Evolutionary conservation across 2,329 filamentous ascomycete species (phyloP), one percentile per base, ranked within the genome.

Genomic region (Penicillium corylophilum): DNA sequence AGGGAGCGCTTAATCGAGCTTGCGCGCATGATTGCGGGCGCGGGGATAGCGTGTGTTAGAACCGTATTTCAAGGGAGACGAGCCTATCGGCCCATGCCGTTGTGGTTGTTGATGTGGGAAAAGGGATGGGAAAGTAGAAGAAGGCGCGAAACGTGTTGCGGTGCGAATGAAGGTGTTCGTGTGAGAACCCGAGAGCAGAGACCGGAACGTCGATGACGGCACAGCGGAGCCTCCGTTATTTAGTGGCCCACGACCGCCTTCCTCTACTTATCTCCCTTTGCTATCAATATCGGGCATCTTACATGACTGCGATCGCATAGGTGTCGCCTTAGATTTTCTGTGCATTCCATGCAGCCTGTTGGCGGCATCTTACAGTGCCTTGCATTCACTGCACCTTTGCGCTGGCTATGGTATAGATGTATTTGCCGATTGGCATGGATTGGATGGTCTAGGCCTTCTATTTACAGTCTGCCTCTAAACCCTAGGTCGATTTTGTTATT

Each of bases 1-100:
- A 78, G 65, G 20, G 74, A 75, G 62, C 74, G 73, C 61, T 71
- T 72, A 26, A 74, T 63, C 45, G 72, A 72, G 50, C 65, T 69
- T 49, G 74, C 74, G 55, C 74, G 71, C 61, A 75, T 74, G 51
- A 50, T 60, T 50, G 50, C 41, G 56, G 55, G 46, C 46, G 56
- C 43, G 45, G 35, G 23, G 48, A 43, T 8, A 48, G 24, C 10
- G 35, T 29, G 50, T 36, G 52, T 29, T 40, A 45, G 38, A 56
- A 53, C 35, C 43, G 50, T 44, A 38, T 42, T 50, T 54, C 44
- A 23, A 46, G 48, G 20, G 28, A 31, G 18, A 54, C 43, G 28
- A 23, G 16, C 41, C 23, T 35, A 35, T 4, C 16, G 22, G 33
- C 23, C 39, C 39, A 42, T 52, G 18, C 40, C 9, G 16, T n/a